A percentile compares a stretch with the other conserved stretches of the same genome.
Evolutionary conservation across 129 eudicot species (phyloP).

Genomic region (Sambucus nigra): DNA sequence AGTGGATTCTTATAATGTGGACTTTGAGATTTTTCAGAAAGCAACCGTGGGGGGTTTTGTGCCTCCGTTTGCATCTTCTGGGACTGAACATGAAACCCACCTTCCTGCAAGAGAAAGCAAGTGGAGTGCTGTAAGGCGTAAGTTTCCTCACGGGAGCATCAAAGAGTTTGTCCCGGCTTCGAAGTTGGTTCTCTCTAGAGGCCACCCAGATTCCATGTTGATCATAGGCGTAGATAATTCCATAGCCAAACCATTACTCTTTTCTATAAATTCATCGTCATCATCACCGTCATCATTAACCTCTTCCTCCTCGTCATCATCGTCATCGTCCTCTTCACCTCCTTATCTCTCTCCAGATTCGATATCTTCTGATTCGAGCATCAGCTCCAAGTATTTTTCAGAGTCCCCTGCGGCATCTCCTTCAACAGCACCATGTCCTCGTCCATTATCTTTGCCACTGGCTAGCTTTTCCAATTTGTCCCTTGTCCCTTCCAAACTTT

Average conservation of each 20-base stretch:
- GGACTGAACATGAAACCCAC: slow-evolving; percentile 48
- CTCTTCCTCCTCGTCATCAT: slow-evolving; percentile 22
- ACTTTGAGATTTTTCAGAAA: slow-evolving; percentile 63
- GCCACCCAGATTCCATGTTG: slow-evolving; percentile 40
- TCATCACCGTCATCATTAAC: slow-evolving; percentile 30
- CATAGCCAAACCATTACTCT: slow-evolving; percentile 15
- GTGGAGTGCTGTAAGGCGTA: slow-evolving; percentile 64
- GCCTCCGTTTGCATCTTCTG: slow-evolving; percentile 60
- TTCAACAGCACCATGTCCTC: slow-evolving; percentile 16
- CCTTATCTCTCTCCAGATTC: slow-evolving; percentile 62
- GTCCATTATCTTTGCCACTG: slow-evolving; percentile 24
- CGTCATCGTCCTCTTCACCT: slow-evolving; percentile 39
- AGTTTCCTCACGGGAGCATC: slow-evolving; percentile 52
- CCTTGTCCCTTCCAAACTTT: slow-evolving; percentile 32
- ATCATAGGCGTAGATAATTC: slow-evolving; percentile 13
- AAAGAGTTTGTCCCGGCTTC: slow-evolving; percentile 59
- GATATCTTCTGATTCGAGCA: slow-evolving; percentile 53
- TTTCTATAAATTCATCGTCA: slow-evolving; percentile 22
- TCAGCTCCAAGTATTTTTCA: slow-evolving; percentile 40
- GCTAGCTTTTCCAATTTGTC: slow-evolving; percentile 40
- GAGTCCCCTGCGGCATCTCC: slow-evolving; percentile 59
- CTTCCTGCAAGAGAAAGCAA: slow-evolving; percentile 73
- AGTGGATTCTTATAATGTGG: slow-evolving; percentile 44
- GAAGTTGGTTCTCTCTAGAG: slow-evolving; percentile 36
- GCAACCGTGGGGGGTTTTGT: slow-evolving; percentile 64